phyloP scores from a whole-genome alignment of 192 early-diverging fungal species.

The Coemansia furcata region DNA sequence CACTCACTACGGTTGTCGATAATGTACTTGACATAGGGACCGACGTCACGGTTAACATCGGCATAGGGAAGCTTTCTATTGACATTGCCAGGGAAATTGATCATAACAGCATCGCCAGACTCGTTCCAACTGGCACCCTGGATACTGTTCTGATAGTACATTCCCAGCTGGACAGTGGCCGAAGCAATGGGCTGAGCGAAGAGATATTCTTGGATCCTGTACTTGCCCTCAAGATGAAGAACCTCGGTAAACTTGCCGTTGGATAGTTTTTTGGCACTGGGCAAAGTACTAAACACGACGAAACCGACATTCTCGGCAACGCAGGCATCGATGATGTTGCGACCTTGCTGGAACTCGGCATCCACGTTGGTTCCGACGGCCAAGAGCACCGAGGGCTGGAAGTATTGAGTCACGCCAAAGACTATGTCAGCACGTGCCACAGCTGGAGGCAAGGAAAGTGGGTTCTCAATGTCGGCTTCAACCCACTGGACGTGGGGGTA shows the following conservation, averaged over 20 bases:
- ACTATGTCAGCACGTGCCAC: slow-evolving; percentile 12
- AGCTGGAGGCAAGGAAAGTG: background rate
- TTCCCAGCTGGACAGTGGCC: slow-evolving; percentile 10
- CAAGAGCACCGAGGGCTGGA: background rate
- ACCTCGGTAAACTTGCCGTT: slow-evolving; percentile 14
- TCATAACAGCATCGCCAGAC: background rate
- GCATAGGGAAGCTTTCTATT: slow-evolving; percentile 12
- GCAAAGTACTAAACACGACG: slow-evolving; percentile 22
- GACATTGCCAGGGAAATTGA: slow-evolving; percentile 9
- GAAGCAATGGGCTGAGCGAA: background rate
- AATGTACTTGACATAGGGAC: slow-evolving; percentile 16
- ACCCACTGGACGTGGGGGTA: slow-evolving; percentile 16
- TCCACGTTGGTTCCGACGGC: background rate
- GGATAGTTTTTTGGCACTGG: slow-evolving; percentile 10
- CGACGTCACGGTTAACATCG: slow-evolving; percentile 17
- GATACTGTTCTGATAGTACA: slow-evolving; percentile 24
- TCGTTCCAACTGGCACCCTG: slow-evolving; percentile 17
- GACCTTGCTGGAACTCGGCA: slow-evolving; percentile 15
- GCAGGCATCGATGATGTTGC: slow-evolving; percentile 16
- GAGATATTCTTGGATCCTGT: slow-evolving; percentile 19
- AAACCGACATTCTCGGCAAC: background rate
- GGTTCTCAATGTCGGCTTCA: slow-evolving; percentile 11
- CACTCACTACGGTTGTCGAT: slow-evolving; percentile 11
- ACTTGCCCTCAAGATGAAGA: slow-evolving; percentile 23
- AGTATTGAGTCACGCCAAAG: slow-evolving; percentile 26